phyloP scores from a whole-genome alignment of 352 stramenopile species.

The Bremia lactucae region DNA sequence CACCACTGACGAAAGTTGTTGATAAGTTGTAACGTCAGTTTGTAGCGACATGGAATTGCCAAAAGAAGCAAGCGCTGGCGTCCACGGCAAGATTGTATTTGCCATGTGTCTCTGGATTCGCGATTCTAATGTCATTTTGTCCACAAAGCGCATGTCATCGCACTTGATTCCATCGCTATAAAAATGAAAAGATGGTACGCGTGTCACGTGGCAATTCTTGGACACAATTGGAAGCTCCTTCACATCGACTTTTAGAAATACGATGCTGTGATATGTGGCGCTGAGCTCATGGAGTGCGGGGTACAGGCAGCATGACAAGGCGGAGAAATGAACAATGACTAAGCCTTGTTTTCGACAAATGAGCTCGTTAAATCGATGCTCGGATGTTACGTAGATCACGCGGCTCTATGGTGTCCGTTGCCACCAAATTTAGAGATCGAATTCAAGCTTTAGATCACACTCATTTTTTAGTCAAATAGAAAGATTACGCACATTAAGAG shows the following conservation, averaged over 20 bases:
- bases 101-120: constrained; percentile 46
- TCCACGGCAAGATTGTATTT: constrained; percentile 57
- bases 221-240: constrained; percentile 54
- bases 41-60: background rate
- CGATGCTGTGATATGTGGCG: constrained; percentile 64
- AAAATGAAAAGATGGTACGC: constrained; percentile 95
- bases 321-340: constrained; percentile 81
- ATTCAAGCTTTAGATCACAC: background rate
- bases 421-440: background rate
- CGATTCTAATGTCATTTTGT: constrained; percentile 46
- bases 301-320: constrained; percentile 80
- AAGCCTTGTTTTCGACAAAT: constrained; percentile 42
- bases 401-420: constrained; percentile 25
- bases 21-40: background rate
- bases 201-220: constrained; percentile 55
- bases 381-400: constrained; percentile 59
- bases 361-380: constrained; percentile 64
- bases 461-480: background rate
- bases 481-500: constrained; percentile 26
- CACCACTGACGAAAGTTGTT: constrained; percentile 35
- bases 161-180: constrained; percentile 85
- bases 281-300: constrained; percentile 82
- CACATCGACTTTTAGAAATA: constrained; percentile 87
- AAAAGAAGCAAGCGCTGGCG: background rate
- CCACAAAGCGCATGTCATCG: constrained; percentile 80